A percentile compares a stretch with the other conserved stretches of the same genome.
phyloP scores from a whole-genome alignment of 2,329 filamentous ascomycete genomes.

The Penicillium decumbens region DNA sequence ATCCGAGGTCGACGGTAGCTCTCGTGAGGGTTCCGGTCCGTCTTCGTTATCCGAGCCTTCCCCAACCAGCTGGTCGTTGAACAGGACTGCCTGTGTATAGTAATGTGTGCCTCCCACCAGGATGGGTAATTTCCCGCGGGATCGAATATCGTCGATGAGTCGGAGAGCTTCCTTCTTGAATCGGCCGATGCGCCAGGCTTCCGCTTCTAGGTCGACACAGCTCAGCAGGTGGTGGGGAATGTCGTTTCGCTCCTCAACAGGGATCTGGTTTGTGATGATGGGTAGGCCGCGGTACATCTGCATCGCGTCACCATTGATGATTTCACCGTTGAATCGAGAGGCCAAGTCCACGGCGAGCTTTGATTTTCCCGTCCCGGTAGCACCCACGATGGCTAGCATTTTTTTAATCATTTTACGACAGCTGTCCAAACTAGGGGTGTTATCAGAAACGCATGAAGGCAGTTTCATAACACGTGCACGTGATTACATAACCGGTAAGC shows the following conservation, averaged over 20 bases:
- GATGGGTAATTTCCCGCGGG: slow-evolving; percentile 75
- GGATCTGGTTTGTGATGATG: slow-evolving; percentile 93
- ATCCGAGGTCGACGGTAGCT: slow-evolving; percentile 25
- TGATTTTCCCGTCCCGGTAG: too few relatives aligned
- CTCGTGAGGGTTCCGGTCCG: slow-evolving; percentile 21
- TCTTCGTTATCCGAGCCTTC: slow-evolving; percentile 27
- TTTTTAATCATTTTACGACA: too few relatives aligned
- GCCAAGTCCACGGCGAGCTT: slow-evolving; percentile 84
- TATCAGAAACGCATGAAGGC: too few relatives aligned
- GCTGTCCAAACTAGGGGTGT: too few relatives aligned
- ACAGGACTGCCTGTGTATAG: slow-evolving; percentile 84
- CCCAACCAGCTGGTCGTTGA: slow-evolving; percentile 63
- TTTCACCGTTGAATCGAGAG: slow-evolving; percentile 75
- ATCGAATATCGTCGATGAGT: slow-evolving; percentile 71
- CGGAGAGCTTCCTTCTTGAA: slow-evolving; percentile 67
- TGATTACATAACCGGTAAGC: too few relatives aligned
- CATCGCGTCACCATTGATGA: slow-evolving; percentile 98
- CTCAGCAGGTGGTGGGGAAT: slow-evolving; percentile 86
- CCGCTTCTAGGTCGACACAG: slow-evolving; percentile 67
- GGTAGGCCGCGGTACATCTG: slow-evolving; percentile 90
- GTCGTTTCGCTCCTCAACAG: slow-evolving; percentile 66
- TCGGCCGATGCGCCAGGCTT: slow-evolving; percentile 75
- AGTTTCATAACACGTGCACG: too few relatives aligned
- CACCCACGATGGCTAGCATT: too few relatives aligned
- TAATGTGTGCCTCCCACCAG: slow-evolving; percentile 94